phyloP scores from a whole-genome alignment of 306 rosid species.

The Alnus glutinosa region DNA sequence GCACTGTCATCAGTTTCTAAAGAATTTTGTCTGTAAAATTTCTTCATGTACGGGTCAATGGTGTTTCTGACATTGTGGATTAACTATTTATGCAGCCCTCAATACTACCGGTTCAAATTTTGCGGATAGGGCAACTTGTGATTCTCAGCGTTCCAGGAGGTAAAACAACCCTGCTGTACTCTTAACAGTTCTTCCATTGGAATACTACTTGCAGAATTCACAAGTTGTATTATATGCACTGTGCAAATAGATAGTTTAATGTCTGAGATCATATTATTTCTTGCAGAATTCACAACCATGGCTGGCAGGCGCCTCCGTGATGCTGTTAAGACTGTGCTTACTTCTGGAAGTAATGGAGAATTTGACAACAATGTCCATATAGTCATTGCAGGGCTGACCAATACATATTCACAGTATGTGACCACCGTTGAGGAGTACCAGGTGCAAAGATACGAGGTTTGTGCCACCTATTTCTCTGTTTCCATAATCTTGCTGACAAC shows the following conservation, averaged over 20 bases:
- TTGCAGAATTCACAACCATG: constrained; percentile 87
- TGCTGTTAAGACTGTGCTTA: constrained; percentile 67
- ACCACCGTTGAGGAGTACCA: constrained; percentile 84
- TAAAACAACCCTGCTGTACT: constrained; percentile 8
- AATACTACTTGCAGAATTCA: neutral
- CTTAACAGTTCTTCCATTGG: neutral
- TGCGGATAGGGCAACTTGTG: constrained; percentile 73
- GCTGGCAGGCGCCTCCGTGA: constrained; percentile 94
- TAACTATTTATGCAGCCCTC: constrained; percentile 67
- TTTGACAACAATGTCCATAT: constrained; percentile 49
- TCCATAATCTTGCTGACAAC: neutral
- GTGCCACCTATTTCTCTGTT: constrained; percentile 24
- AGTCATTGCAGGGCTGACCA: constrained; percentile 83
- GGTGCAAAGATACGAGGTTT: constrained; percentile 93
- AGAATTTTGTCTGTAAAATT: neutral
- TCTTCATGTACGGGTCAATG: constrained; percentile 1
- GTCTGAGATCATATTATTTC: constrained; percentile 5
- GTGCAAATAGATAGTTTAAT: neutral
- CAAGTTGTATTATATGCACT: neutral
- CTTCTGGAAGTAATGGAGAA: constrained; percentile 32
- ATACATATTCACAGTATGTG: constrained; percentile 81
- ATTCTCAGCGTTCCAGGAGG: constrained; percentile 95
- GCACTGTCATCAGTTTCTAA: neutral
- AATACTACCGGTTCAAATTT: constrained; percentile 87
- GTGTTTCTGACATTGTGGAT: constrained; percentile 9